These are phyloP conservation scores for Syzygium jambos DNA, from an alignment of 345 rosid genomes.

Conservation along the genomic window DNA sequence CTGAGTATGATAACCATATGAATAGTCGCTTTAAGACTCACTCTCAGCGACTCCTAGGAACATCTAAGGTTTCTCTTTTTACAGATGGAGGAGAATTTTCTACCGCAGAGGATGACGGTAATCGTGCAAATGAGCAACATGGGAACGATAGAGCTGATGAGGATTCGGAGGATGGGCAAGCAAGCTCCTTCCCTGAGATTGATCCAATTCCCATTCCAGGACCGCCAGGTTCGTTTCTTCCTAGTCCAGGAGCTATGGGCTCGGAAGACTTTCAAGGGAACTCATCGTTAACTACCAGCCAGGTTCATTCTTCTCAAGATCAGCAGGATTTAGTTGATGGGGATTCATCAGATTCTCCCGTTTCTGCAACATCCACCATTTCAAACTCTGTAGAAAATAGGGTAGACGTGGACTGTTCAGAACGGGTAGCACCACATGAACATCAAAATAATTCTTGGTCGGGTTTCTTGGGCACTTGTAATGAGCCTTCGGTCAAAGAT, in stretches of 20 bases:
- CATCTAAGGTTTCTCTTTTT: constrained; percentile 22
- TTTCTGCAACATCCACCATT: constrained; percentile 65
- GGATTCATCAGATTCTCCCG: constrained; percentile 77
- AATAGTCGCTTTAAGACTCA: constrained; percentile 19
- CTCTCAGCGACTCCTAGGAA: constrained; percentile 34
- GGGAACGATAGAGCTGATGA: constrained; percentile 22
- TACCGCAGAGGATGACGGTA: constrained; percentile 40
- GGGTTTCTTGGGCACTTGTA: constrained; percentile 17
- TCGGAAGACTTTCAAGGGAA: constrained; percentile 89
- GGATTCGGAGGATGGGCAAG: constrained; percentile 35
- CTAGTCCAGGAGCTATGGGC: constrained; percentile 86
- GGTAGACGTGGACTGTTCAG: constrained; percentile 22
- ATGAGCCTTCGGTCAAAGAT: constrained; percentile 24
- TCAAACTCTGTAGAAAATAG: constrained; percentile 49
- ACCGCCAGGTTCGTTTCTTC: constrained; percentile 94
- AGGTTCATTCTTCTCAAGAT: constrained; percentile 71
- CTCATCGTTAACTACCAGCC: constrained; percentile 78
- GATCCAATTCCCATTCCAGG: constrained; percentile 97
- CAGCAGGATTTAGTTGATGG: constrained; percentile 59
- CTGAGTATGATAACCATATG: constrained; percentile 16
- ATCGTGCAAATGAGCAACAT: constrained; percentile 21
- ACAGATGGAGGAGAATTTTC: constrained; percentile 33
- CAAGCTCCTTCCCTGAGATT: constrained; percentile 61
- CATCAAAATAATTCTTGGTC: constrained; percentile 23
- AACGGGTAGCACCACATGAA: constrained; percentile 16